A percentile compares a stretch with the other conserved stretches of the same genome.
Evolutionary conservation across 2,329 filamentous ascomycete species (phyloP).

Genomic region (Pseudohalonectria lignicola): DNA sequence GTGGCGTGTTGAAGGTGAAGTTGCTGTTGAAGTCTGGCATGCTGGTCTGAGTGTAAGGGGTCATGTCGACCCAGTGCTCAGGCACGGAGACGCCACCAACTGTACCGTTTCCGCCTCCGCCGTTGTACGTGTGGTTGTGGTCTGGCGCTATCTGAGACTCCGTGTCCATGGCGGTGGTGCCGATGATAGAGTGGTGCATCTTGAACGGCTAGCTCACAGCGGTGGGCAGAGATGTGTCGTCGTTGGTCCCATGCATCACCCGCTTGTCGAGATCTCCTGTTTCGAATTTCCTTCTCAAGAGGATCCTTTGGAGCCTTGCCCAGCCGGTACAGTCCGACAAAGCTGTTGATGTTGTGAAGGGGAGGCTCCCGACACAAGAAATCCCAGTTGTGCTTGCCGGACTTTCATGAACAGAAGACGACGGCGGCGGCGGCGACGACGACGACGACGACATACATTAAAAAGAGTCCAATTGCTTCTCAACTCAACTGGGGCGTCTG

Average conservation of each 20-base stretch:
- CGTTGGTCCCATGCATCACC: not conserved
- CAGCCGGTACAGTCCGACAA: too few species aligned
- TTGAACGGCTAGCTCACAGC: slow-evolving; percentile 9
- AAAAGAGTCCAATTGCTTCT: too few species aligned
- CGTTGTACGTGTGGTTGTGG: slow-evolving; percentile 19
- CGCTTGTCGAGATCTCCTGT: too few species aligned
- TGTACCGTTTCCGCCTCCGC: not conserved
- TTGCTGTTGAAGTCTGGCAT: slow-evolving; percentile 58
- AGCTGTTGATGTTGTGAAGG: too few species aligned
- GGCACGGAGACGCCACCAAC: not conserved
- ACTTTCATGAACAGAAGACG: too few species aligned
- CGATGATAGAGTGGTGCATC: slow-evolving; percentile 34
- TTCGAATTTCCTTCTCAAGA: too few species aligned
- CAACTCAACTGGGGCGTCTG: too few species aligned
- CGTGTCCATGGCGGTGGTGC: slow-evolving; percentile 33
- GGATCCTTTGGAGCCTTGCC: too few species aligned
- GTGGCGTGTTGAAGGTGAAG: slow-evolving; percentile 42
- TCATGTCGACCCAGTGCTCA: slow-evolving; percentile 41
- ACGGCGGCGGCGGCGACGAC: too few species aligned
- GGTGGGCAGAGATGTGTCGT: not conserved
- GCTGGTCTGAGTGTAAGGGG: slow-evolving; percentile 56
- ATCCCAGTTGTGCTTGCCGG: too few species aligned
- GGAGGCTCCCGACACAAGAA: too few species aligned
- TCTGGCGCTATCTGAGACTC: slow-evolving; percentile 33
- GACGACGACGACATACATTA: too few species aligned